A percentile compares a stretch with the other conserved stretches of the same genome.
Conservation (phyloP, 2,329 filamentous ascomycete species). For the Aspergillus ustus region DNA sequence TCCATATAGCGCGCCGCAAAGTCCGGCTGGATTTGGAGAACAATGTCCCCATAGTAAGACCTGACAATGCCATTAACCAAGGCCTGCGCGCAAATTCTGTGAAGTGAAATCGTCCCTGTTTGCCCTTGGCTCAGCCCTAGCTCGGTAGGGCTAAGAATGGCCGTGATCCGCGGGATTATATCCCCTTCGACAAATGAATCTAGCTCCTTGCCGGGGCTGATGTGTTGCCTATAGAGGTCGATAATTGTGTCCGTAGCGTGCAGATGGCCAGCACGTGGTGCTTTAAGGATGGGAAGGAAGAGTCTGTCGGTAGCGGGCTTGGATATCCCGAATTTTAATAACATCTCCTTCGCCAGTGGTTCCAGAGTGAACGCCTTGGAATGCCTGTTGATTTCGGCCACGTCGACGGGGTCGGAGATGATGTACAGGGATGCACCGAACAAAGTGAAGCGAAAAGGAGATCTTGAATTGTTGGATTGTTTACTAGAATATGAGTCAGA, state of each 20-base stretch:
- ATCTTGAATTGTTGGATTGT: constrained; percentile 1
- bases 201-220: background rate
- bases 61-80: constrained; percentile 7
- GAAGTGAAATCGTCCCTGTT: constrained; percentile 1
- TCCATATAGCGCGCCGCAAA: background rate
- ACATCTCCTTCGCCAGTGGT: constrained; percentile 2
- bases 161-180: background rate
- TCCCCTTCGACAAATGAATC: constrained; percentile 5
- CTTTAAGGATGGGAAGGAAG: background rate
- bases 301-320: constrained; percentile 4
- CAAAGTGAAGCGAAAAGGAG: background rate
- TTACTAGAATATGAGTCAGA: constrained; percentile 5
- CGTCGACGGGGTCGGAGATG: constrained; percentile 5
- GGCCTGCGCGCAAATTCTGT: background rate
- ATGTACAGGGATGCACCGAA: background rate
- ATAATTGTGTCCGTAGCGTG: constrained; percentile 6
- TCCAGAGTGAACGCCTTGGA: background rate
- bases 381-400: constrained; percentile 1
- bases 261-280: background rate
- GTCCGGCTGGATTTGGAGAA: constrained; percentile 3
- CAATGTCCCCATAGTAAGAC: constrained; percentile 7
- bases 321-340: constrained; percentile 1
- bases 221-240: constrained; percentile 1
- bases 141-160: background rate
- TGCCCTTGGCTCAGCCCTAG: background rate